These are phyloP conservation scores for Selaginella tamariscina DNA, from an alignment of 75 land plant species.

Conservation along the genomic window DNA sequence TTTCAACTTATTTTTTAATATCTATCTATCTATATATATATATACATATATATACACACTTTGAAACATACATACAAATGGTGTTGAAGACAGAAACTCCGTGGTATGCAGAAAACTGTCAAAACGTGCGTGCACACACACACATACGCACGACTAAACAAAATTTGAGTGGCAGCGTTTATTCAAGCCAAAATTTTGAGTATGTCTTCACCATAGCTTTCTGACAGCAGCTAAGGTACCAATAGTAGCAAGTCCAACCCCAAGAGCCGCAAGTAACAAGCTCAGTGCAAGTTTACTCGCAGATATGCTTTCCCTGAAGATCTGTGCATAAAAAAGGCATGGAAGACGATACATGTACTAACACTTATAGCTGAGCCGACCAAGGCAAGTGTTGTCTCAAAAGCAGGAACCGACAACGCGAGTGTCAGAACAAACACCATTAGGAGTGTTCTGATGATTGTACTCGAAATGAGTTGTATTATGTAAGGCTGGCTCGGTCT, in stretches of 20 bases:
- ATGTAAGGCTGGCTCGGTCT: not conserved
- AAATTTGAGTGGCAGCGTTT: too few species aligned
- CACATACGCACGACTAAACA: too few species aligned
- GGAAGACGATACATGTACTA: conserved; percentile 43
- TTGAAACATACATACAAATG: too few species aligned
- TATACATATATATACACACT: too few species aligned
- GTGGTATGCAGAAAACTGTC: too few species aligned
- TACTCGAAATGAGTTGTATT: not conserved
- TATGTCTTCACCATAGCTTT: too few species aligned
- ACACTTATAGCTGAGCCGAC: conserved; percentile 60
- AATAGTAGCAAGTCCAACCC: not conserved
- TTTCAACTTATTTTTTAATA: too few species aligned
- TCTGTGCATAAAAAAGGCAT: conserved; percentile 49
- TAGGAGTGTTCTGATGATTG: conserved; percentile 28
- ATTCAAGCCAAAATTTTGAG: too few species aligned
- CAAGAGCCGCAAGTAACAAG: not conserved
- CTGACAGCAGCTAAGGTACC: not conserved
- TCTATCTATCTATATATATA: too few species aligned
- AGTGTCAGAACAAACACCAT: conserved; percentile 22
- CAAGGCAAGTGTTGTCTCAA: conserved; percentile 45
- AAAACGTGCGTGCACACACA: too few species aligned
- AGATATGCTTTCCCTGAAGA: conserved; percentile 13
- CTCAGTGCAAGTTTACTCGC: not conserved
- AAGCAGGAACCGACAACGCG: conserved; percentile 47
- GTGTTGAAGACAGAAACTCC: too few species aligned